Base-by-base conservation (phyloP, 805 yeast species). In the Hyphopichia homilentoma region DNA sequence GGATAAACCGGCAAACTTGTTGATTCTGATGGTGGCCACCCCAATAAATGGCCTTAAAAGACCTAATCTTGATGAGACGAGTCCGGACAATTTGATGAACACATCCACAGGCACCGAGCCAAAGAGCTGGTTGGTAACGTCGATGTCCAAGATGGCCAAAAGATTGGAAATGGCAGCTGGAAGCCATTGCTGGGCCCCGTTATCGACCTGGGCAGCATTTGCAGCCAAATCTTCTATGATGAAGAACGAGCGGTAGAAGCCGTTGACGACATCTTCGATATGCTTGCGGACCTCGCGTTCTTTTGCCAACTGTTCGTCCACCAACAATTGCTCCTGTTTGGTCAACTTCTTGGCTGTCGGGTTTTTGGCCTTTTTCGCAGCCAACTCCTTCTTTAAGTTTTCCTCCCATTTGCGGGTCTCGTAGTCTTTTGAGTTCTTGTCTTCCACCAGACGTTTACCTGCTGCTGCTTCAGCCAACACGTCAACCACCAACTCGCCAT, bases 341-440 rank as follows among this genome's bases (percentile, higher is more conserved):
- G 94, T 71, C 25, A 81, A 63, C 48, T 83, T 84, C 57, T 72
- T 79, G 32, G 13, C 39, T 7, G 50, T 49, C 12, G 11, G 15
- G 20, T 16, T 17, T 7, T 18, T 8, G n/a, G 51, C 44, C 2
- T 32, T 44, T 27, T 49, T 48, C 40, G 73, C 69, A 1, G 82
- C 79, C 22, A 88, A 66, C 48, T 87, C 90, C 41, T 78, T 77
- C 47, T 90, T 77, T 20, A 93, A 73, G 32, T 75, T 74, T 44
- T 81, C 88, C 52, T 93, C 98, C 97, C 97, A 90, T 54, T 85
- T 79, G 5, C 21, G 12, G 2, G 89, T 83, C 47, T 83, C 95
- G 47, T 86, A 86, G 48, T 88, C 96, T 50, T 81, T 88, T 1
- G 85, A 64, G 52, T 85, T 85, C 52, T 84, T 85, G 50, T 77